A percentile compares a stretch with the other conserved stretches of the same genome.
Conservation (phyloP, 169 alveolate species). For the Plasmodium reichenowi region DNA sequence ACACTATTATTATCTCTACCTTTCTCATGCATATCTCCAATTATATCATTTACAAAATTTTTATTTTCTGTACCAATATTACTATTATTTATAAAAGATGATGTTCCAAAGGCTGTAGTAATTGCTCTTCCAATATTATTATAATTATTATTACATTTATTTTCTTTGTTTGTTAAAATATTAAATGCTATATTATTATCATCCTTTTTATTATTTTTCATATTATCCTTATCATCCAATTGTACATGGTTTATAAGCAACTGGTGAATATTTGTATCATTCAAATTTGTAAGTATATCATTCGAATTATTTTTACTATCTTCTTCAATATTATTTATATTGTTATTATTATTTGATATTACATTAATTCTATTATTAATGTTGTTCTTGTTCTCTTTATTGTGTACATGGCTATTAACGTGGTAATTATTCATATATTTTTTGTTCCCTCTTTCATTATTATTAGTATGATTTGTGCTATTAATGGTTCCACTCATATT, state of each 20-base stretch:
- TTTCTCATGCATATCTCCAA: neutral
- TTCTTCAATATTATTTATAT: conserved; percentile 2
- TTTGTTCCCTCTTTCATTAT: too few species aligned
- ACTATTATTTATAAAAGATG: neutral
- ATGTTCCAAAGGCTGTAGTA: neutral
- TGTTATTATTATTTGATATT: neutral
- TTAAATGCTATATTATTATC: neutral
- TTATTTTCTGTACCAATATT: neutral
- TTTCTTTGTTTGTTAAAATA: neutral
- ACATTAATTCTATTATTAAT: neutral
- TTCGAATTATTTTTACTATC: neutral
- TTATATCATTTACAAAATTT: neutral
- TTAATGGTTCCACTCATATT: conserved; percentile 4
- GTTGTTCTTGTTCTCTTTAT: neutral
- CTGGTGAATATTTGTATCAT: neutral
- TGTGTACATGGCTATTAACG: too few species aligned
- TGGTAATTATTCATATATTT: too few species aligned
- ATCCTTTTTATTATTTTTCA: conserved; percentile 1
- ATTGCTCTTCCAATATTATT: neutral
- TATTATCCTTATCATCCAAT: conserved; percentile 16
- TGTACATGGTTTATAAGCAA: neutral
- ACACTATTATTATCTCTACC: neutral
- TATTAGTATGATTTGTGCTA: neutral
- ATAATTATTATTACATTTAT: neutral
- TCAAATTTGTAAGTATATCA: neutral